Evolutionary conservation across 495 filamentous ascomycete genomes (phyloP).

Genomic region (Oidiodendron maius): DNA sequence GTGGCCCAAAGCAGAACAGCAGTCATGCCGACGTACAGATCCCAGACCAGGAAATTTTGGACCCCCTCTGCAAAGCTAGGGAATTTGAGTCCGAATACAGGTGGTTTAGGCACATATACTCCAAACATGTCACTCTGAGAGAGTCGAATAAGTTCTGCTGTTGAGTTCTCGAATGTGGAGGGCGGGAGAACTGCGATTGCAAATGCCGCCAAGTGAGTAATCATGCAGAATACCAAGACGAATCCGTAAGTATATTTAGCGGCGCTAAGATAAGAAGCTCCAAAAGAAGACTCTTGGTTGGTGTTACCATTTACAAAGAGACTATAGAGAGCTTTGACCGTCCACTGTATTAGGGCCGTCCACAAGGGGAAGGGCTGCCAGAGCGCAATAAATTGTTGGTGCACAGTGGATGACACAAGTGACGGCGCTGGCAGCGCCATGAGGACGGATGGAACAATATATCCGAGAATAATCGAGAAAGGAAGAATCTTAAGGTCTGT

Average conservation of each 20-base stretch:
- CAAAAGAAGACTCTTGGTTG: conserved; percentile 17
- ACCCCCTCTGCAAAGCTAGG: conserved; percentile 41
- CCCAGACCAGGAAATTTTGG: conserved; percentile 51
- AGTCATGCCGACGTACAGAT: conserved; percentile 46
- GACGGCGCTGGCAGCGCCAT: conserved; percentile 47
- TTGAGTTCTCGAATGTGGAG: conserved; percentile 32
- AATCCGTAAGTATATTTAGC: conserved; percentile 51
- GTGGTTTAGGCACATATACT: conserved; percentile 25
- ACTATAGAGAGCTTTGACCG: background rate
- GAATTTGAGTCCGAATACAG: conserved; percentile 26
- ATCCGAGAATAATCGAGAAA: conserved; percentile 40
- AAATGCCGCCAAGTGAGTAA: conserved; percentile 35
- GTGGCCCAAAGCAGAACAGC: conserved; percentile 51
- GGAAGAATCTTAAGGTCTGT: conserved; percentile 42
- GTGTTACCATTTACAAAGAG: conserved; percentile 11
- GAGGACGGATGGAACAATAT: conserved; percentile 42
- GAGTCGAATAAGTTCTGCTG: conserved; percentile 11
- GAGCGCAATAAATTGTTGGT: conserved; percentile 51
- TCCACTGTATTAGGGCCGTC: conserved; percentile 29
- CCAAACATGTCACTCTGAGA: conserved; percentile 37
- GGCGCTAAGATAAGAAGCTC: conserved; percentile 27
- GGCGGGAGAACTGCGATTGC: conserved; percentile 41
- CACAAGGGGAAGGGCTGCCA: conserved; percentile 57
- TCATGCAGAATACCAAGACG: conserved; percentile 39
- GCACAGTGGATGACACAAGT: conserved; percentile 36